These are phyloP conservation scores for Rhizoclosmatium sp. DNA, from an alignment of 192 early-diverging fungal species.

Conservation along the genomic window DNA sequence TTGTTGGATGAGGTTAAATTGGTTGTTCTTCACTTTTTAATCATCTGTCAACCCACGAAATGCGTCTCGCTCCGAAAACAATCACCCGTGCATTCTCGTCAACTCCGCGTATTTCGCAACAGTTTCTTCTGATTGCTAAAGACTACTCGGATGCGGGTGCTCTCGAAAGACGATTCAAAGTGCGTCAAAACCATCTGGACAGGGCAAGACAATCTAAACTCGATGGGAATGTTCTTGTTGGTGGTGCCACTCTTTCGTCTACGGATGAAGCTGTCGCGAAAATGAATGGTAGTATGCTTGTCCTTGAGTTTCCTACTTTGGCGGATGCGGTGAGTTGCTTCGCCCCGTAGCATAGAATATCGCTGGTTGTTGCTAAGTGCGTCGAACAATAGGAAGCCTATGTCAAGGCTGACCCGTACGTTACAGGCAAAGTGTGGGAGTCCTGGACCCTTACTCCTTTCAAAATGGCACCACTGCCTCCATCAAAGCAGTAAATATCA, in stretches of 20 bases:
- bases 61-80: too few relatives aligned
- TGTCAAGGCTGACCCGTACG: conserved; percentile 40
- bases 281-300: conserved; percentile 49
- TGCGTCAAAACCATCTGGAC: conserved; percentile 37
- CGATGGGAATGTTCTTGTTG: conserved; percentile 34
- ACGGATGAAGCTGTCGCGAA: not conserved
- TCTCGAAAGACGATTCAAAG: conserved; percentile 27
- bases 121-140: conserved; percentile 42
- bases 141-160: conserved; percentile 44
- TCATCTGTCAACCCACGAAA: too few relatives aligned
- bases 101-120: not conserved
- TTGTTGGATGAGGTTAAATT: not conserved
- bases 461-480: conserved; percentile 17
- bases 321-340: conserved; percentile 36
- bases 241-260: conserved; percentile 42
- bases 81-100: conserved; percentile 4
- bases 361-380: not conserved
- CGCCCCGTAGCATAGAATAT: not conserved
- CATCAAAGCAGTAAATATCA: conserved; percentile 25
- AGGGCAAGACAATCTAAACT: conserved; percentile 15
- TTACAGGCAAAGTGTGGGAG: conserved; percentile 48
- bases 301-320: conserved; percentile 41
- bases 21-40: not conserved
- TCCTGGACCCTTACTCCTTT: conserved; percentile 42
- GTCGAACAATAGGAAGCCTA: conserved; percentile 14